Base-by-base conservation (phyloP, 2,329 filamentous ascomycete genomes). In the Penicillium expansum region DNA sequence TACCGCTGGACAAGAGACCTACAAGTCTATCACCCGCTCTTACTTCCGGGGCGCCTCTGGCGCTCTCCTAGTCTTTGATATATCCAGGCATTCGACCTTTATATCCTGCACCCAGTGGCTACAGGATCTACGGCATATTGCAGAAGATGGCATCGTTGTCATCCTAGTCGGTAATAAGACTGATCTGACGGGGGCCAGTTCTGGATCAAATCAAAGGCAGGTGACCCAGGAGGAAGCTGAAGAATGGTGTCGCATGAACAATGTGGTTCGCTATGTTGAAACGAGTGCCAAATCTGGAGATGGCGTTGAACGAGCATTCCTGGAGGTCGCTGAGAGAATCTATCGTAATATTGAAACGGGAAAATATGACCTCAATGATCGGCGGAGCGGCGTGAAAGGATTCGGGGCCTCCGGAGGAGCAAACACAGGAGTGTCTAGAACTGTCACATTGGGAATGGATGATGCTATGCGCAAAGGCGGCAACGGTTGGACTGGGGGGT, bases 311-410 rank as follows among this genome's bases (percentile, higher is more conserved):
- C 84, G 87, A 65, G 94, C 94, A 2, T 99, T 99, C 69, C 83
- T 96, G 71, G 87, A 94, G 69, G 92, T 97, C 14, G 92, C 94
- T 20, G 92, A 97, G 79, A 83, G 92, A 74, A 97, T 99, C 79
- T 96, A 95, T 72, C 87, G 93, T 73, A 97, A 97, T 69, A 97
- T 99, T 61, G 91, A 97, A 79, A 91, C 91, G 1, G 94, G 94
- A 11, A 91, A 86, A 72, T 97, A 97, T 73, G 92, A 99, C 76
- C 79, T 97, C 65, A 96, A 96, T 71, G 93, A 97, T 74, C 83
- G 93, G 69, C 84, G 92, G 70, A 93, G 89, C 59, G 94, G 94
- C 27, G 92, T 99, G 59, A 97, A 97, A 76, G 87, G 73, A 16
- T 80, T 75, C 61, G 77, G 76, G 22, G 74, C 74, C 27, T 75